Conservation (phyloP, 352 stramenopile genomes). For the Peronospora destructor region DNA sequence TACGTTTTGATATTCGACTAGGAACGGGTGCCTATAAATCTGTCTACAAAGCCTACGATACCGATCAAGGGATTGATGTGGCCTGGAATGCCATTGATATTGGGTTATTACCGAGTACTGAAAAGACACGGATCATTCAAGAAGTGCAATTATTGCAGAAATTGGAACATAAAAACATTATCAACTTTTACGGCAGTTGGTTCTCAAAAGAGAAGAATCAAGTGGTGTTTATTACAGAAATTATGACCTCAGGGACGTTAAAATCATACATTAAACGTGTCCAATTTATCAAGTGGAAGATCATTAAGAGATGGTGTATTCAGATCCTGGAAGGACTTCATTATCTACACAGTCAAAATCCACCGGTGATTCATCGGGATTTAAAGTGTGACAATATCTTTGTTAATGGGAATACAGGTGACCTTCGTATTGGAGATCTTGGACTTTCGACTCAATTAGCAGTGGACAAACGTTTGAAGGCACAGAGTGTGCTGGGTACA, state of each 20-base stretch:
- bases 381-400: constrained; percentile 97
- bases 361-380: constrained; percentile 90
- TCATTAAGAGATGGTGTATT: constrained; percentile 95
- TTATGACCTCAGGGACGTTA: constrained; percentile 93
- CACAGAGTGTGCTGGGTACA: constrained; percentile 94
- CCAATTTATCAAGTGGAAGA: constrained; percentile 97
- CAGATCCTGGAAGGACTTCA: constrained; percentile 96
- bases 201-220: constrained; percentile 97
- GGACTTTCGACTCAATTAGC: constrained; percentile 84
- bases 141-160: constrained; percentile 95
- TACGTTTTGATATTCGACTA: constrained; percentile 80
- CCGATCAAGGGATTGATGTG: constrained; percentile 97
- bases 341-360: constrained; percentile 87
- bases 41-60: constrained; percentile 95
- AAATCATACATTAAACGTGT: constrained; percentile 97
- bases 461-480: constrained; percentile 67
- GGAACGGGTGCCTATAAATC: constrained; percentile 85
- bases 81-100: constrained; percentile 99
- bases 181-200: constrained; percentile 98
- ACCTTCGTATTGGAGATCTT: constrained; percentile 96
- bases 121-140: constrained; percentile 95
- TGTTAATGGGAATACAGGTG: constrained; percentile 96
- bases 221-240: constrained; percentile 99
- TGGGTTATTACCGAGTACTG: constrained; percentile 89
- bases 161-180: constrained; percentile 98